A percentile compares a stretch with the other conserved stretches of the same genome.
phyloP scores from a whole-genome alignment of 2,329 filamentous ascomycete genomes.

The Dactylella cylindrospora region DNA sequence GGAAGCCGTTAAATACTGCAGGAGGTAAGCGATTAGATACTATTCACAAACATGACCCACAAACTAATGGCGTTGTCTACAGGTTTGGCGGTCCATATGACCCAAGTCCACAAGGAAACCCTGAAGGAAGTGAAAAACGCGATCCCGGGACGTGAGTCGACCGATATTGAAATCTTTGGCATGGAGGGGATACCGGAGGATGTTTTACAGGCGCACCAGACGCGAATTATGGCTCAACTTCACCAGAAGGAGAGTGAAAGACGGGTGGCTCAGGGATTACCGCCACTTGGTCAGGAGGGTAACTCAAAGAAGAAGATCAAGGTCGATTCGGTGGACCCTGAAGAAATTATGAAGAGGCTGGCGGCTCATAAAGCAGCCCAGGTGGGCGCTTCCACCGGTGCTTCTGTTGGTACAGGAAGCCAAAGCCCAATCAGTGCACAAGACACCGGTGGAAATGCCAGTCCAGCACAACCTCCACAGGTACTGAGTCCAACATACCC shows the following conservation, averaged over 20 bases:
- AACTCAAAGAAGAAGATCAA: slow-evolving; percentile 68
- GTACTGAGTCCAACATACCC: slow-evolving; percentile 45
- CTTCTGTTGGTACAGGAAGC: slow-evolving; percentile 63
- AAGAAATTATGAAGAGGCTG: slow-evolving; percentile 77
- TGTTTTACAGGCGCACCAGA: slow-evolving; percentile 76
- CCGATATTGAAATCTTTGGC: slow-evolving; percentile 95
- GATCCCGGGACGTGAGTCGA: slow-evolving; percentile 76
- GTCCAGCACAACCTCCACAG: slow-evolving; percentile 52
- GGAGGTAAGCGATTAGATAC: slow-evolving; percentile 66
- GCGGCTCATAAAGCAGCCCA: slow-evolving; percentile 73
- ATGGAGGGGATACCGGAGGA: slow-evolving; percentile 96
- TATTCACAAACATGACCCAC: background rate
- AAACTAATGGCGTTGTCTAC: slow-evolving; percentile 24
- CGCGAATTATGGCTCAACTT: slow-evolving; percentile 80
- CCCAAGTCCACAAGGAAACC: slow-evolving; percentile 95
- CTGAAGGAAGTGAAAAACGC: slow-evolving; percentile 88
- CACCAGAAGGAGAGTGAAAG: slow-evolving; percentile 83
- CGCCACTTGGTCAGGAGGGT: slow-evolving; percentile 63
- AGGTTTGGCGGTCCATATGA: slow-evolving; percentile 96
- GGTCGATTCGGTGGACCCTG: slow-evolving; percentile 70
- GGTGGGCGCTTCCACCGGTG: slow-evolving; percentile 60
- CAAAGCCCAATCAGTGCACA: slow-evolving; percentile 56
- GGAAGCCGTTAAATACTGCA: slow-evolving; percentile 84
- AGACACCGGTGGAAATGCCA: slow-evolving; percentile 59
- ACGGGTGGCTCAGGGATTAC: slow-evolving; percentile 79